Conservation (phyloP, 352 stramenopile species). For the Pythium dissimile region DNA sequence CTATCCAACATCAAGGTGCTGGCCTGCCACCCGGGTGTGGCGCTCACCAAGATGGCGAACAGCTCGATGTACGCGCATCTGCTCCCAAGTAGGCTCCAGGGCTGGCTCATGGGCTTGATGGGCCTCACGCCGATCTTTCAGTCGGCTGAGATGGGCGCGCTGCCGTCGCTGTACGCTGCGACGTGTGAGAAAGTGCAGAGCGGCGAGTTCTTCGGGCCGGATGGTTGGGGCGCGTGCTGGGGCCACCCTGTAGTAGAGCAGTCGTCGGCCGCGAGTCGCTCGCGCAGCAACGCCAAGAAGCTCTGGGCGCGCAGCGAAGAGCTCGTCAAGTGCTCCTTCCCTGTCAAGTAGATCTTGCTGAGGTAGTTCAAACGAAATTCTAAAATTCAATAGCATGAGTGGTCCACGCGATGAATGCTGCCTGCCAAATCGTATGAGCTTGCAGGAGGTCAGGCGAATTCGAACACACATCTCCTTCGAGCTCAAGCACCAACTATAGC, state of each 20-base stretch:
- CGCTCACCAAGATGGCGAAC: slow-evolving; percentile 51
- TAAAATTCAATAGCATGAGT: neutral
- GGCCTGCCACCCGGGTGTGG: slow-evolving; percentile 23
- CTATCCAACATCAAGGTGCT: slow-evolving; percentile 21
- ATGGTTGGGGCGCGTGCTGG: slow-evolving; percentile 31
- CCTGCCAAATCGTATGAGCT: no score
- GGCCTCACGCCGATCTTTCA: slow-evolving; percentile 23
- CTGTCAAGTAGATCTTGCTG: neutral
- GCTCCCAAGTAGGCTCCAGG: slow-evolving; percentile 16
- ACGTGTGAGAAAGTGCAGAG: slow-evolving; percentile 18
- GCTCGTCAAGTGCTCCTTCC: slow-evolving; percentile 11
- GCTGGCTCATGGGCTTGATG: slow-evolving; percentile 26
- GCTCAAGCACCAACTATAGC: neutral
- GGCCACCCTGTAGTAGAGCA: slow-evolving; percentile 10
- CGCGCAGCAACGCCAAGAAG: slow-evolving; percentile 12
- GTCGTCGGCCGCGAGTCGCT: slow-evolving; percentile 14
- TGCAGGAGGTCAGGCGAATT: no score
- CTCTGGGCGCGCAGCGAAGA: slow-evolving; percentile 18
- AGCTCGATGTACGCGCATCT: slow-evolving; percentile 29
- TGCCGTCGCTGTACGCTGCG: slow-evolving; percentile 25
- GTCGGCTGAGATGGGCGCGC: slow-evolving; percentile 17
- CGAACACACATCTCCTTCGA: no score
- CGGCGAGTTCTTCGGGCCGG: slow-evolving; percentile 30
- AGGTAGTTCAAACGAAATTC: slow-evolving; percentile 1
- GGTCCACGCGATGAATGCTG: neutral